Evolutionary conservation across 495 filamentous ascomycete genomes (phyloP).

Genomic region (Penicillium dipodomyicola): DNA sequence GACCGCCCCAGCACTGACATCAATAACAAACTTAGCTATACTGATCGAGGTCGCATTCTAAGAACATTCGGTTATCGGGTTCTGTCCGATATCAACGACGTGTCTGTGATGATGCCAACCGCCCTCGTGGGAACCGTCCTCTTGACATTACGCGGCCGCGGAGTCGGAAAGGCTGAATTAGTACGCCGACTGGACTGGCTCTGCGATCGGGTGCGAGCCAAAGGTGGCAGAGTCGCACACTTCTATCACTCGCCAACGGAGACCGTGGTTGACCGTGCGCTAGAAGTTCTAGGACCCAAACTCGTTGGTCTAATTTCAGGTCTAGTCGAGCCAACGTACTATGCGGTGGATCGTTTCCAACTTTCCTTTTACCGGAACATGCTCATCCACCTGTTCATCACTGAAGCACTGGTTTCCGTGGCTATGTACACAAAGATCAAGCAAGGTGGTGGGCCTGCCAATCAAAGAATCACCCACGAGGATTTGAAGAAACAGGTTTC

Average conservation of each 20-base stretch:
- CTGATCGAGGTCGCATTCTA: constrained; percentile 61
- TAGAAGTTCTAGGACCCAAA: constrained; percentile 86
- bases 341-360: constrained; percentile 93
- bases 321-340: constrained; percentile 83
- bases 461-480: constrained; percentile 73
- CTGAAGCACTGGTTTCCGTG: constrained; percentile 81
- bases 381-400: constrained; percentile 97
- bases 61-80: constrained; percentile 87
- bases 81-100: constrained; percentile 88
- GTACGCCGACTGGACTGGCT: constrained; percentile 90
- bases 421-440: constrained; percentile 90
- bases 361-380: constrained; percentile 98
- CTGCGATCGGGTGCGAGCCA: constrained; percentile 72
- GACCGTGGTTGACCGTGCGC: constrained; percentile 80
- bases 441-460: constrained; percentile 74
- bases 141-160: constrained; percentile 85
- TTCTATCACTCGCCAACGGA: constrained; percentile 77
- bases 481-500: constrained; percentile 71
- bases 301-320: constrained; percentile 77
- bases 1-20: constrained; percentile 29
- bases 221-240: constrained; percentile 88
- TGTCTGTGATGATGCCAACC: constrained; percentile 97
- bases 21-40: constrained; percentile 43
- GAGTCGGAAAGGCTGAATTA: constrained; percentile 83
- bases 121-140: constrained; percentile 92